phyloP scores from a whole-genome alignment of 2,329 filamentous ascomycete genomes.

The Diaporthe sp. region DNA sequence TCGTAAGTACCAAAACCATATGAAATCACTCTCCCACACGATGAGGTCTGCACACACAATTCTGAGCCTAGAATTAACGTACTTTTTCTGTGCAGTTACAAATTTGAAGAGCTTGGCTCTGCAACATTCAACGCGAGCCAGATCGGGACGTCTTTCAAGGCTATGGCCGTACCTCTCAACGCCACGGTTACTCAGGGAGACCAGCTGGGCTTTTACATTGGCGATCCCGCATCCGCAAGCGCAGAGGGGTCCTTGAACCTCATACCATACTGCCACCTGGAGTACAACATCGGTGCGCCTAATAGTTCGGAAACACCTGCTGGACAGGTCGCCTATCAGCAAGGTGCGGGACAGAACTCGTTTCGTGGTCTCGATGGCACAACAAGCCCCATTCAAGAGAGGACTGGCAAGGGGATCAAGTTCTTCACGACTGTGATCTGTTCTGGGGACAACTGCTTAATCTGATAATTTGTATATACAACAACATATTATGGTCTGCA shows the following conservation, averaged over 20 bases:
- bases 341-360: conserved; percentile 29
- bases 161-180: conserved; percentile 19
- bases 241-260: conserved; percentile 18
- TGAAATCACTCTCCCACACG: no score
- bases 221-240: conserved; percentile 15
- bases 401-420: conserved; percentile 22
- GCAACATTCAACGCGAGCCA: conserved; percentile 30
- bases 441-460: background rate
- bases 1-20: background rate
- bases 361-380: conserved; percentile 22
- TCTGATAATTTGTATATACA: no score
- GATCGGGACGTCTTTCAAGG: conserved; percentile 32
- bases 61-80: background rate
- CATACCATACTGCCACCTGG: conserved; percentile 33
- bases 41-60: background rate
- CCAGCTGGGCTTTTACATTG: conserved; percentile 31
- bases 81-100: background rate
- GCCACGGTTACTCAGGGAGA: conserved; percentile 25
- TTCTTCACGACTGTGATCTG: conserved; percentile 32
- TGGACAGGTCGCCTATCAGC: conserved; percentile 19
- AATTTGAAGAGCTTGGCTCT: conserved; percentile 30
- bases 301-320: conserved; percentile 10
- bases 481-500: no score
- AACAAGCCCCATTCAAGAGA: conserved; percentile 8
- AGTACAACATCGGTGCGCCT: conserved; percentile 14